Evolutionary conservation across 495 filamentous ascomycete species (phyloP), one percentile per base, ranked within the genome.

Genomic region (Neurospora sp.): DNA sequence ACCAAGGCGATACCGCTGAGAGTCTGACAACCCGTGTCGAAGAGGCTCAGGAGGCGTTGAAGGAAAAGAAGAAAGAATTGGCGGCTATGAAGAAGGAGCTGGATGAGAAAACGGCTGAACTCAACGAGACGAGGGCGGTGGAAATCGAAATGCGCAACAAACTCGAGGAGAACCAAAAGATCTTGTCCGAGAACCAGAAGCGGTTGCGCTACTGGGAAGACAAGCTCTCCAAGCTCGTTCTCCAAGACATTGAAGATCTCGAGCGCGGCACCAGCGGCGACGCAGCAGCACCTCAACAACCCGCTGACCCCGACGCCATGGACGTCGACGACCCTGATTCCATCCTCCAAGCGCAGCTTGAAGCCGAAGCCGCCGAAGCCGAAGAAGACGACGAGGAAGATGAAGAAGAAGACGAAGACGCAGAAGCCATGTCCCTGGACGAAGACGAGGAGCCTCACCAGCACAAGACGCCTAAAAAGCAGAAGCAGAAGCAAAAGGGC

Each of bases 71-170:
- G 80, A 89, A 89, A 74, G 92, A 95, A 77, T 86, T 99, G 7
- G 87, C 89, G 68, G 83, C 87, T 40, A 76, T 98, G 68, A 99
- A 98, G 82, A 81, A 86, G 4, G 93, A 98, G 76, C 85, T 98
- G 12, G 95, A 98, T 74, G 90, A 91, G 74, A 95, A 93, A 85
- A 91, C 90, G 18, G 87, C 90, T 4, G 94, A 96, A 74, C 85
- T 98, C 47, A 98, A 98, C 78, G 92, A 92, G 78, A 97, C 90
- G 3, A 89, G 96, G 1, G 94, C 93, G 4, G 86, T 91, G 18
- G 96, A 98, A 82, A 97, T 99, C 73, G 96, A 98, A 80, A 98
- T 98, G 94, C 93, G 94, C 70, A 98, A 98, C 81, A 96, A 97
- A 81, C 89, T 98, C 20, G 93, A 98, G 77, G 94, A 98, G 79